phyloP scores from a whole-genome alignment of 805 yeast genomes.

The Candida michaelii region DNA sequence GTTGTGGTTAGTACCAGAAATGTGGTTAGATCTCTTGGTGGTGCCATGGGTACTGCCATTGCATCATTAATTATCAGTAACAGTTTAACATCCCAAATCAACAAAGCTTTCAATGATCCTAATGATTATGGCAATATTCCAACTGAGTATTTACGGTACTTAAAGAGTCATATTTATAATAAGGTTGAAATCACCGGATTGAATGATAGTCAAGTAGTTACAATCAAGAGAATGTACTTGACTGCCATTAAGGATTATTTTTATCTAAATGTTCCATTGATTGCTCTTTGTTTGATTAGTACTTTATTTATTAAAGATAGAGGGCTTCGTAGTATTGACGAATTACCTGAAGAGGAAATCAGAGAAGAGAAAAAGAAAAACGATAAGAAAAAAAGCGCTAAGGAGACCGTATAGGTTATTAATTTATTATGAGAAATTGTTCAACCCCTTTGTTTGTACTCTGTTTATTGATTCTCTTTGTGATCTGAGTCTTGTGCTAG shows the following conservation, averaged over 20 bases:
- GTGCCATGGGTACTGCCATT: slow-evolving; percentile 34
- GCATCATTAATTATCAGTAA: slow-evolving; percentile 29
- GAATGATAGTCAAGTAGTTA: slow-evolving; percentile 18
- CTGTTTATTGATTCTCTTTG: too few relatives aligned
- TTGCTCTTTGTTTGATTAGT: slow-evolving; percentile 31
- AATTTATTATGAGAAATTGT: too few relatives aligned
- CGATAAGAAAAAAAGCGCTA: too few relatives aligned
- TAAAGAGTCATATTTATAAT: slow-evolving; percentile 30
- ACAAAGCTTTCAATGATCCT: slow-evolving; percentile 11
- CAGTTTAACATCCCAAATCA: slow-evolving; percentile 21
- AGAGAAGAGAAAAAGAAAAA: not conserved
- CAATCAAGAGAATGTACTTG: slow-evolving; percentile 26
- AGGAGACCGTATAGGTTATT: too few relatives aligned
- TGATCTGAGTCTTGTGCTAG: too few relatives aligned
- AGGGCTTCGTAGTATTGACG: slow-evolving; percentile 38
- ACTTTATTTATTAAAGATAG: slow-evolving; percentile 36
- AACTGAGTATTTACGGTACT: slow-evolving; percentile 14
- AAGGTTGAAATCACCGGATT: slow-evolving; percentile 24
- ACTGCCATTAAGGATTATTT: slow-evolving; percentile 30
- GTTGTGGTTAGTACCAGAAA: slow-evolving; percentile 35
- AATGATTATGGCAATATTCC: slow-evolving; percentile 12
- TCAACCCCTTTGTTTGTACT: too few relatives aligned
- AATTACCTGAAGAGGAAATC: slow-evolving; percentile 17
- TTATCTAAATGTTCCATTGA: slow-evolving; percentile 34
- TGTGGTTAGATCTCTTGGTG: slow-evolving; percentile 35